phyloP scores from a whole-genome alignment of 495 filamentous ascomycete species.

The Penicillium canariense region DNA sequence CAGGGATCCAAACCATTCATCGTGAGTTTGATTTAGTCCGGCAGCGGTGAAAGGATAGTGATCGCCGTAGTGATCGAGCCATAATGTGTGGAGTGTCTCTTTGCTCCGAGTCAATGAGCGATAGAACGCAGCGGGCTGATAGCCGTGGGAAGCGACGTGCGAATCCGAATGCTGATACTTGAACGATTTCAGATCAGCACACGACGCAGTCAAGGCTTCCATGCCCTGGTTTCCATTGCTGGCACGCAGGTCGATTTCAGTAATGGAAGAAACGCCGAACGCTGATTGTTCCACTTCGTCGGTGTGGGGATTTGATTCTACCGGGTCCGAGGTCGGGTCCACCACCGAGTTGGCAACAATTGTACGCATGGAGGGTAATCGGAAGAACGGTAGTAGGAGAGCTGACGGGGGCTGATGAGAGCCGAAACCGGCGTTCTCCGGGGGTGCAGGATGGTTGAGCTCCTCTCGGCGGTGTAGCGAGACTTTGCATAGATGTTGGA shows the following conservation, averaged over 20 bases:
- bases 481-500: conserved; percentile 22
- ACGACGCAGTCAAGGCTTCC: conserved; percentile 23
- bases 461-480: conserved; percentile 21
- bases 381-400: conserved; percentile 29
- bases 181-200: conserved; percentile 30
- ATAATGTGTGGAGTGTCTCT: conserved; percentile 28
- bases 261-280: conserved; percentile 18
- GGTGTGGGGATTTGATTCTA: background rate
- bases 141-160: conserved; percentile 26
- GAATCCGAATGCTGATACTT: conserved; percentile 40
- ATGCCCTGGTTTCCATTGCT: conserved; percentile 34
- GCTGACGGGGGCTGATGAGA: background rate
- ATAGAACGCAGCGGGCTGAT: conserved; percentile 30
- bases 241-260: conserved; percentile 26
- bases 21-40: conserved; percentile 33
- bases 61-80: conserved; percentile 33
- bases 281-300: background rate
- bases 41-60: conserved; percentile 34
- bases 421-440: background rate
- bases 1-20: conserved; percentile 36
- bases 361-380: conserved; percentile 27
- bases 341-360: conserved; percentile 30
- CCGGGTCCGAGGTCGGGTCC: conserved; percentile 17
- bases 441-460: background rate
- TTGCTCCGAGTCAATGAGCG: conserved; percentile 29